Evolutionary conservation across 805 yeast genomes (phyloP), one percentile per base, ranked within the genome.

Genomic region (Zygotorulaspora danielsina): DNA sequence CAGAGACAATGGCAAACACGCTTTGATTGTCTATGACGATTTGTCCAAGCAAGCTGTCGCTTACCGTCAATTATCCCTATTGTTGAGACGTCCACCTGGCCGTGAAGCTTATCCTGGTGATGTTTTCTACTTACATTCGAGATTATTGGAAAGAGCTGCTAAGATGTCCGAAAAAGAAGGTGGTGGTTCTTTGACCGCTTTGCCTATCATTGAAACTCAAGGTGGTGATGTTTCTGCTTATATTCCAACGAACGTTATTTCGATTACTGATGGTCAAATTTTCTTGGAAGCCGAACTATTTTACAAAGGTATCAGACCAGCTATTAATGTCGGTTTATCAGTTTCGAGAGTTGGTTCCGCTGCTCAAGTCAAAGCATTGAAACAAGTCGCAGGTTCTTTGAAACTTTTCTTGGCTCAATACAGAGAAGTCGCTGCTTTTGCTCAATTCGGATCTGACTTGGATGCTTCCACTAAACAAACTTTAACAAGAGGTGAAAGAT

Each of bases 351-450:
- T 93, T 77, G 98, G 98, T 76, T 90, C 97, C 55, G 98, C 98
- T 65, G 98, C 98, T 65, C 98, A 93, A 80, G 97, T 93, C 64
- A 93, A 93, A 82, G 98, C 98, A 73, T 87, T 93, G 94, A 93
- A 93, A 78, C 97, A 93, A 81, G 97, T 93, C 74, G 98, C 98
- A 60, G 99, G 98, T 84, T 93, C 98, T 60, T 84, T 93, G 76
- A 93, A 93, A 76, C 86, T 93, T 73, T 93, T 88, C 96, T 85
- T 93, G 81, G 99, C 99, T 64, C 99, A 93, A 80, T 93, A 93
- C 85, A 89, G 99, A 87, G 99, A 93, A 83, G 98, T 93, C 64
- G 98, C 98, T 70, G 98, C 99, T 65, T 93, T 93, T 73, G 98
- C 99, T 64, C 99, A 93, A 81, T 93, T 93, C 81, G 99, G 99